Percentiles rank a stretch among this genome's conserved stretches.
Evolutionary conservation across 306 rosid species (phyloP).

Genomic region (Prunus mume): DNA sequence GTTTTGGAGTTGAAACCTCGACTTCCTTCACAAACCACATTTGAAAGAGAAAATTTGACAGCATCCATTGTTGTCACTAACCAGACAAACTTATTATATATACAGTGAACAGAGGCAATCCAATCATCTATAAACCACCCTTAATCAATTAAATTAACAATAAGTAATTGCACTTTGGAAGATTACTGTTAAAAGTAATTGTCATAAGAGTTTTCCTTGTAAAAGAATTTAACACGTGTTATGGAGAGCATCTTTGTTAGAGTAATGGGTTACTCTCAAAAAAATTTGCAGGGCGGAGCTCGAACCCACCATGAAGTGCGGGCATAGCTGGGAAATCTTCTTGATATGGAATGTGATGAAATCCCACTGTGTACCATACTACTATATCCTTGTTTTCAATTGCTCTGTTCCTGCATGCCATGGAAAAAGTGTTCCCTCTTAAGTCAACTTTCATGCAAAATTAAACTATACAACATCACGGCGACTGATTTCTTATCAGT

Average conservation of each 20-base stretch:
- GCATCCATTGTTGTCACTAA: too few species aligned
- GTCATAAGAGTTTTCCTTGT: not conserved
- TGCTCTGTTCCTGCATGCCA: constrained; percentile 55
- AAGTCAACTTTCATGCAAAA: not conserved
- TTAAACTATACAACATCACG: not conserved
- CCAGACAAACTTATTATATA: too few species aligned
- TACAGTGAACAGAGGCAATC: too few species aligned
- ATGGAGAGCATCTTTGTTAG: constrained; percentile 1
- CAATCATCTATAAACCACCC: not conserved
- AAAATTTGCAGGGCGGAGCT: constrained; percentile 82
- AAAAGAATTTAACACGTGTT: not conserved
- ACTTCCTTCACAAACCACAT: too few species aligned
- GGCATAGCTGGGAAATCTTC: constrained; percentile 92
- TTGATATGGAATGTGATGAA: constrained; percentile 81
- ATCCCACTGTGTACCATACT: constrained; percentile 77
- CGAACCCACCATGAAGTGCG: constrained; percentile 67
- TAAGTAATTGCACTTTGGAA: not conserved
- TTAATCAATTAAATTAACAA: not conserved
- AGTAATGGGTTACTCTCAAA: constrained; percentile 68
- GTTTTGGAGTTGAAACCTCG: too few species aligned
- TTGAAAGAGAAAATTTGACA: too few species aligned
- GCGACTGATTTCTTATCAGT: too few species aligned
- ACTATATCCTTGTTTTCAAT: constrained; percentile 83
- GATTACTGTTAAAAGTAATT: not conserved
- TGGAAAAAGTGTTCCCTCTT: not conserved